Conservation (phyloP, 345 rosid species). For the Populus simonii region DNA sequence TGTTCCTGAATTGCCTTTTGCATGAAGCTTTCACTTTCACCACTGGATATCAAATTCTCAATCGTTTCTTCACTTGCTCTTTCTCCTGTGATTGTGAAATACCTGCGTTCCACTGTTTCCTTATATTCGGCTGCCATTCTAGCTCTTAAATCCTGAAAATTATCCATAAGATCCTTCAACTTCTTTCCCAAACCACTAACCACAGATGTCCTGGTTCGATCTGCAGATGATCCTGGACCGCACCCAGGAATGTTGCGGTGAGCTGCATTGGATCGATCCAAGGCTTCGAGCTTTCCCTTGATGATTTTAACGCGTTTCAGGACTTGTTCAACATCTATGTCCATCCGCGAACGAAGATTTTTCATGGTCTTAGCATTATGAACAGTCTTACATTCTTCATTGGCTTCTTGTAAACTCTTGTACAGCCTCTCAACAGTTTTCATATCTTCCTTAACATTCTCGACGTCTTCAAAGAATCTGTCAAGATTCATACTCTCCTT, state of each 20-base stretch:
- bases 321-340: constrained; percentile 55
- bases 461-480: constrained; percentile 74
- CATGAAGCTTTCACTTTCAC: constrained; percentile 78
- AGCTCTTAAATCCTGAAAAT: constrained; percentile 58
- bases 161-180: constrained; percentile 70
- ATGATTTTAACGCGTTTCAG: constrained; percentile 61
- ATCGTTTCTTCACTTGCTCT: constrained; percentile 68
- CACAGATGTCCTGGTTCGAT: constrained; percentile 74
- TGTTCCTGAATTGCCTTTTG: constrained; percentile 87
- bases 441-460: constrained; percentile 70
- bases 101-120: constrained; percentile 77
- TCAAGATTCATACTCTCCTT: constrained; percentile 60
- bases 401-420: constrained; percentile 67
- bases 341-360: constrained; percentile 57
- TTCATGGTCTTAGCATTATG: constrained; percentile 66
- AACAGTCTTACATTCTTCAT: constrained; percentile 62
- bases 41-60: constrained; percentile 69
- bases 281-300: constrained; percentile 66
- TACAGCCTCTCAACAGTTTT: constrained; percentile 47
- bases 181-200: constrained; percentile 74
- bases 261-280: constrained; percentile 62
- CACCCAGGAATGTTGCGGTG: constrained; percentile 57
- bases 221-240: constrained; percentile 78
- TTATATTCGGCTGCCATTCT: constrained; percentile 60
- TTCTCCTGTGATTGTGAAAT: constrained; percentile 73